A percentile compares a stretch with the other conserved stretches of the same genome.
phyloP scores from a whole-genome alignment of 2,329 filamentous ascomycete species.

The Fusarium cicatricum region DNA sequence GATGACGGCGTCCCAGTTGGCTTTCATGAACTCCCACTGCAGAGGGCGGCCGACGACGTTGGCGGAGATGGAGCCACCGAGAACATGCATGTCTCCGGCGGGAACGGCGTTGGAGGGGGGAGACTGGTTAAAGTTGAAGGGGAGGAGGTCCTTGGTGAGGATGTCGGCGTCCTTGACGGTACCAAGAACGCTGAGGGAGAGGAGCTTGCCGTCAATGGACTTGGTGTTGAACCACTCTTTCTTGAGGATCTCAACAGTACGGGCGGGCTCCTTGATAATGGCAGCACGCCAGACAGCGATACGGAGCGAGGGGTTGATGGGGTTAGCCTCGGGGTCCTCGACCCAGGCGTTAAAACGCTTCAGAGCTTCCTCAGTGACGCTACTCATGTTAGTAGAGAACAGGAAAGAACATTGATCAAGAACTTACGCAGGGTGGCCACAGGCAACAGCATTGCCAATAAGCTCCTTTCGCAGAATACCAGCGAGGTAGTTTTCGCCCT shows the following conservation, averaged over 20 bases:
- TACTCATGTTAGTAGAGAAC: slow-evolving; percentile 46
- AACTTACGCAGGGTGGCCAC: slow-evolving; percentile 76
- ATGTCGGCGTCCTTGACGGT: slow-evolving; percentile 74
- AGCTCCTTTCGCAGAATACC: slow-evolving; percentile 85
- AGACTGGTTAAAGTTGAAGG: slow-evolving; percentile 78
- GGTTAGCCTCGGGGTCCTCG: slow-evolving; percentile 69
- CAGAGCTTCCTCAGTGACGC: slow-evolving; percentile 75
- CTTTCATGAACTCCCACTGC: slow-evolving; percentile 87
- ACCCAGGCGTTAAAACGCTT: slow-evolving; percentile 84
- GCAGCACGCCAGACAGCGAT: slow-evolving; percentile 81
- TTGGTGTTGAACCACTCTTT: slow-evolving; percentile 84
- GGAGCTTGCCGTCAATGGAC: slow-evolving; percentile 90
- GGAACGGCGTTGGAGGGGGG: slow-evolving; percentile 72
- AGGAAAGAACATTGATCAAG: background rate
- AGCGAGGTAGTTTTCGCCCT: slow-evolving; percentile 81
- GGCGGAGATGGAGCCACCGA: slow-evolving; percentile 74
- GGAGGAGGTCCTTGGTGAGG: slow-evolving; percentile 70
- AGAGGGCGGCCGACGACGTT: slow-evolving; percentile 77
- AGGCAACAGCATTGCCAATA: slow-evolving; percentile 76
- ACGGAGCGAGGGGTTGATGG: slow-evolving; percentile 84
- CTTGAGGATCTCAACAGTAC: slow-evolving; percentile 77
- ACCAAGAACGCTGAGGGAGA: slow-evolving; percentile 79
- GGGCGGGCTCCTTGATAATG: slow-evolving; percentile 73
- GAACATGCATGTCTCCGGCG: slow-evolving; percentile 86
- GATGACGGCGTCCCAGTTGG: slow-evolving; percentile 79